phyloP scores from a whole-genome alignment of 495 filamentous ascomycete genomes.

The Neurospora tetraspora region DNA sequence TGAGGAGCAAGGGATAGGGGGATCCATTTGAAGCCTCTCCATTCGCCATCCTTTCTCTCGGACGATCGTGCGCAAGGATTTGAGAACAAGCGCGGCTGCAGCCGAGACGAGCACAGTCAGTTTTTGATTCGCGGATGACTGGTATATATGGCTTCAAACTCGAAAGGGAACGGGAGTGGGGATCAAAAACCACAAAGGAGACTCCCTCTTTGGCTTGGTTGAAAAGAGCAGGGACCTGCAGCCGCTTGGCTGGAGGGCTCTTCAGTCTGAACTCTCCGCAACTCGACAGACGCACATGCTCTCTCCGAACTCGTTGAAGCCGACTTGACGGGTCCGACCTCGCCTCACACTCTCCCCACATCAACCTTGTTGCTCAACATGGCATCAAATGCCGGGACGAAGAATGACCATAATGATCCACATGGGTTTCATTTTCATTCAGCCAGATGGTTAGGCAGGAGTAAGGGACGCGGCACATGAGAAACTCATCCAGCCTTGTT shows the following conservation, averaged over 20 bases:
- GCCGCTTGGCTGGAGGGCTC: neutral
- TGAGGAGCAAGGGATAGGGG: conserved; percentile 33
- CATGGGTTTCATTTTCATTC: neutral
- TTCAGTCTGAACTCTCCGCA: neutral
- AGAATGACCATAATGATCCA: neutral
- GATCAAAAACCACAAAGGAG: neutral
- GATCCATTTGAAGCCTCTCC: neutral
- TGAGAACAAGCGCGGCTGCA: neutral
- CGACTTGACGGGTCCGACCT: neutral
- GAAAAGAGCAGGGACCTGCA: neutral
- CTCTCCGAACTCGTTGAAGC: neutral
- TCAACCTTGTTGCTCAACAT: neutral
- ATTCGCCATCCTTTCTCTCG: neutral
- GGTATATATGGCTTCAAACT: neutral
- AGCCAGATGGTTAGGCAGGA: neutral
- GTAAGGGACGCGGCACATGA: neutral
- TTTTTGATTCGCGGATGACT: neutral
- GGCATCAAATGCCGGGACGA: neutral
- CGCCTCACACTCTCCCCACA: neutral
- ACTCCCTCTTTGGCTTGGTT: neutral
- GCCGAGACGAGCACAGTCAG: neutral
- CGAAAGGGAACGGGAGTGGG: neutral
- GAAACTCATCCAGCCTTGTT: neutral
- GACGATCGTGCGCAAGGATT: neutral
- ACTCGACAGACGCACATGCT: neutral